Percentiles rank a stretch among this genome's conserved stretches.
These are phyloP conservation scores for Boletus insuetus DNA, from an alignment of 768 basidiomycete genomes.

Conservation along the genomic window DNA sequence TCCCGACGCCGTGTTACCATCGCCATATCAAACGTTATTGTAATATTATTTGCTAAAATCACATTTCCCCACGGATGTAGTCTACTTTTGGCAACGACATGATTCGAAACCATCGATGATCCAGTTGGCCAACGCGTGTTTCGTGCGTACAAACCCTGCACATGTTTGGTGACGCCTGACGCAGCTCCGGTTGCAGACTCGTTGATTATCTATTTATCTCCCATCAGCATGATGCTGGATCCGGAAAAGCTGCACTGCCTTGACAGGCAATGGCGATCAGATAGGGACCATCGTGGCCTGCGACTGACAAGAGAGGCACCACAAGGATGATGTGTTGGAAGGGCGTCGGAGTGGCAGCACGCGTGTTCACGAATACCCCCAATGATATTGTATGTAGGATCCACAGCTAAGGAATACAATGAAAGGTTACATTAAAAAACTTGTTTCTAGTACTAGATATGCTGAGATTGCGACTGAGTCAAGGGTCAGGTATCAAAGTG, in stretches of 20 bases:
- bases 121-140: not conserved
- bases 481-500: constrained; percentile 22
- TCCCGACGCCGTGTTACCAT: too few species aligned
- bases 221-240: not conserved
- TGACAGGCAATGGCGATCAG: not conserved
- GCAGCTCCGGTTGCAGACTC: not conserved
- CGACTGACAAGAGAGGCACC: not conserved
- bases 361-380: constrained; percentile 13
- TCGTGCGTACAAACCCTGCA: not conserved
- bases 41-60: not conserved
- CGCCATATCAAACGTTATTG: too few species aligned
- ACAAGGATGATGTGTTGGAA: too few species aligned
- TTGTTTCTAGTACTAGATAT: constrained; percentile 28
- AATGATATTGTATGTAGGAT: constrained; percentile 21
- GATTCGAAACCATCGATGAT: constrained; percentile 7
- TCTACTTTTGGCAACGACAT: not conserved
- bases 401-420: constrained; percentile 24
- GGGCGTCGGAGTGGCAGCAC: not conserved
- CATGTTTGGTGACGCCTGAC: too few species aligned
- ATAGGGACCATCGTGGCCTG: not conserved
- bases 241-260: not conserved
- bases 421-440: constrained; percentile 22
- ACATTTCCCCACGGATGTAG: not conserved
- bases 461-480: constrained; percentile 19
- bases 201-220: not conserved